Evolutionary conservation across 1,284 basidiomycete species (phyloP), one percentile per base, ranked within the genome.

Genomic region (Rhodofomes roseus): DNA sequence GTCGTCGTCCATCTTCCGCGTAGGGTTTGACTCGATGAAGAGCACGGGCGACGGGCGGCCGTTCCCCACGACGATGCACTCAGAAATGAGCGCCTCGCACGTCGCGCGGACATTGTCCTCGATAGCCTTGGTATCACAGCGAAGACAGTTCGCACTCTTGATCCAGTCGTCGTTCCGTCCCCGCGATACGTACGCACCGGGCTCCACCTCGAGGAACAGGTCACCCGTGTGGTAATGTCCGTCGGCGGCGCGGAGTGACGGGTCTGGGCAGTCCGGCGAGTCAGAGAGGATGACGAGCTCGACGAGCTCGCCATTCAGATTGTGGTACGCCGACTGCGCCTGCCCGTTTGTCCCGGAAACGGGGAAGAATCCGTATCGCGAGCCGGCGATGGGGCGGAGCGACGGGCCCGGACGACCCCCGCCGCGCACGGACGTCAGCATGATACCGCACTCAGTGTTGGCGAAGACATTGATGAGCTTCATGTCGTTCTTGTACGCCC

Each of bases 91-190:
- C 51, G 78, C 74, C 1, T 74, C 76, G 66, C 86, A 88, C 56
- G 77, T 81, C 61, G 74, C 70, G 27, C 81, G 81, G 36, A 83
- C 76, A 65, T 88, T 86, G 60, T 89, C 87, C 71, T 89, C 87
- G 61, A 90, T 89, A 25, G 87, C 80, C 78, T 83, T 86, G 54
- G 87, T 89, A 67, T 90, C 87, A 64, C 87, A 88, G 36, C 86
- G 80, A 60, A 90, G 74, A 66, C 85, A 83, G 68, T 81, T 87
- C 66, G 87, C 82, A 54, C 84, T 86, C 74, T 89, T 90, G 70
- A 90, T 90, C 87, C 87, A 90, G 71, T 90, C 87, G 63, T 90
- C 87, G 60, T 87, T 82, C 46, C 88, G 79, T 22, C 87, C 88
- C 52, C 84, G 80, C 67, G 79, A 84, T 31, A 81, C 66, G 70